A percentile compares a stretch with the other conserved stretches of the same genome.
These are phyloP conservation scores for Microglena sp. DNA, from an alignment of 139 green algal genomes.

Conservation along the genomic window DNA sequence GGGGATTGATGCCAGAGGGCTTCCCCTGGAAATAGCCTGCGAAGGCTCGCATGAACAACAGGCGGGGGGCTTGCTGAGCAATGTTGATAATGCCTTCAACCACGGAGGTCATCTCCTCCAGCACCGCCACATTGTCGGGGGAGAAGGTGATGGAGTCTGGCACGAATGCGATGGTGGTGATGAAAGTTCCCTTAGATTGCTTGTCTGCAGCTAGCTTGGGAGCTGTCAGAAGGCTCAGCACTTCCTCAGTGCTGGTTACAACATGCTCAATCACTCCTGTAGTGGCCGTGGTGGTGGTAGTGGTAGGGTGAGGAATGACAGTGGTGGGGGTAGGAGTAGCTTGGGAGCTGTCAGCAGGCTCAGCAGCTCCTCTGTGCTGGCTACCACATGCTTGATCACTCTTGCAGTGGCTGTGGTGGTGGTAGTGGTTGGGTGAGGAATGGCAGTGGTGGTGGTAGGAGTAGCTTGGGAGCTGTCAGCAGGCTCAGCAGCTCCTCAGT, in stretches of 20 bases:
- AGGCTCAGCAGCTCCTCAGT: constrained; percentile 35
- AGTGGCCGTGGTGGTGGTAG: too few relatives aligned
- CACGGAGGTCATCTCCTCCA: constrained; percentile 51
- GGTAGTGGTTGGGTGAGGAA: too few relatives aligned
- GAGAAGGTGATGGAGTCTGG: constrained; percentile 45
- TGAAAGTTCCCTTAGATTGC: constrained; percentile 59
- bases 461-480: constrained; percentile 29
- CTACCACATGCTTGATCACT: constrained; percentile 29
- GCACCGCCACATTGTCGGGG: constrained; percentile 39
- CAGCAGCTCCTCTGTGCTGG: constrained; percentile 38
- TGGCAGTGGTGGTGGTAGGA: too few relatives aligned
- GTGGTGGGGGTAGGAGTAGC: too few relatives aligned
- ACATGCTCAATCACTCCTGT: constrained; percentile 36
- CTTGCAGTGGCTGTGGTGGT: too few relatives aligned
- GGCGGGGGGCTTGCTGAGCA: constrained; percentile 41
- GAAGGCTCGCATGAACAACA: constrained; percentile 68
- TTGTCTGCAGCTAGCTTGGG: constrained; percentile 39
- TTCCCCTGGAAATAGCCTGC: constrained; percentile 56
- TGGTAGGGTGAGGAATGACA: background rate
- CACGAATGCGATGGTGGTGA: constrained; percentile 49
- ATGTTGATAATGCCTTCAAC: constrained; percentile 49
- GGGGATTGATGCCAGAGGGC: constrained; percentile 48
- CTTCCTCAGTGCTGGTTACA: constrained; percentile 30
- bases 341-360: constrained; percentile 31
- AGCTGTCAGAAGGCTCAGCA: constrained; percentile 35